These are phyloP conservation scores for Hirschioporus abietinus DNA, from an alignment of 768 basidiomycete genomes.

Conservation along the genomic window DNA sequence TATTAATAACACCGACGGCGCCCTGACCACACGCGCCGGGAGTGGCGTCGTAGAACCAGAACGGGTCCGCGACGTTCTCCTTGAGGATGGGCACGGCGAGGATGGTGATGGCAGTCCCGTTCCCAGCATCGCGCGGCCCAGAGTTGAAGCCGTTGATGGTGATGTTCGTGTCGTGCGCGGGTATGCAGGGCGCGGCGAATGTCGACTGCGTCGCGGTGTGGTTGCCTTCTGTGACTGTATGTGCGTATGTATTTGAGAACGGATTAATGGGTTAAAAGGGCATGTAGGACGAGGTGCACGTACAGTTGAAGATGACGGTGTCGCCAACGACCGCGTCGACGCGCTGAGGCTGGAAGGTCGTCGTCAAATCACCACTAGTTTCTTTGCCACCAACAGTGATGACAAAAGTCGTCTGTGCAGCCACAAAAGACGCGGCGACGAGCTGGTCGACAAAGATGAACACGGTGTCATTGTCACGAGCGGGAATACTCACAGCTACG, in stretches of 20 bases:
- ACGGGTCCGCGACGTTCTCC: slow-evolving; percentile 36
- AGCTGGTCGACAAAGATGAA: neutral
- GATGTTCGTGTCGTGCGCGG: slow-evolving; percentile 39
- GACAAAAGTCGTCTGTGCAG: slow-evolving; percentile 24
- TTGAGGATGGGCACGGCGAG: slow-evolving; percentile 38
- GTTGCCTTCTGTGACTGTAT: slow-evolving; percentile 28
- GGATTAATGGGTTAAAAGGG: no score
- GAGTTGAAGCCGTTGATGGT: slow-evolving; percentile 59
- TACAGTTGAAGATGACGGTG: slow-evolving; percentile 53
- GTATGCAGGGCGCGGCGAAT: slow-evolving; percentile 49
- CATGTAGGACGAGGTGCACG: slow-evolving; percentile 13
- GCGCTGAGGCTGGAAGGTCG: slow-evolving; percentile 40
- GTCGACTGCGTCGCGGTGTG: slow-evolving; percentile 45
- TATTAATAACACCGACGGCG: slow-evolving; percentile 59
- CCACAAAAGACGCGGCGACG: neutral
- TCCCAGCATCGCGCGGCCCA: slow-evolving; percentile 41
- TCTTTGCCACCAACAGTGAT: slow-evolving; percentile 42
- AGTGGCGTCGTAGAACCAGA: slow-evolving; percentile 58
- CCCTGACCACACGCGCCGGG: slow-evolving; percentile 42
- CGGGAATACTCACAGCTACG: neutral
- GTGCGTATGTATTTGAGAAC: neutral
- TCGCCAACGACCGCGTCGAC: slow-evolving; percentile 44
- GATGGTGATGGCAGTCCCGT: slow-evolving; percentile 41
- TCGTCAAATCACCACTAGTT: slow-evolving; percentile 35
- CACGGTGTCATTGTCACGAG: neutral